Evolutionary conservation across 495 filamentous ascomycete genomes (phyloP), one percentile per base, ranked within the genome.

Genomic region (Neurospora sp.): DNA sequence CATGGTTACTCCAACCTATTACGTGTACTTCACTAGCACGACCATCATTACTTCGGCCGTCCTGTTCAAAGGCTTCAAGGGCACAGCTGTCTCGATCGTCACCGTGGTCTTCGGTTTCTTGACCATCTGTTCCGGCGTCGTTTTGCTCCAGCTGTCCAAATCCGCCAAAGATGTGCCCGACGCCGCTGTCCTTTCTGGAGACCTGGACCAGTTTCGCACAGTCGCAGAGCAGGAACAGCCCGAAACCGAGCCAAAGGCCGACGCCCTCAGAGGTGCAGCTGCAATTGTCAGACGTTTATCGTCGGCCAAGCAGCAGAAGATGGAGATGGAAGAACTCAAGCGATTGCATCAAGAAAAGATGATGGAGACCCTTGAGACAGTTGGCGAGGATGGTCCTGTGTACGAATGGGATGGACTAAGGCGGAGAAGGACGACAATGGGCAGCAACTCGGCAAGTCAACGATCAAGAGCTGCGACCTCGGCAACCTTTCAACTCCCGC

Each of bases 91-190:
- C 10, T 86, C 92, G 42, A 99, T 98, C 72, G 82, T 93, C 20
- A 97, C 95, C 4, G 91, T 98, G 14, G 91, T 98, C 59, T 87
- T 96, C 83, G 96, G 96, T 1, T 99, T 99, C 83, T 83, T 99
- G 59, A 91, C 93, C 73, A 99, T 99, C 70, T 99, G 96, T 82
- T 84, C 93, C 12, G 96, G 96, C 65, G 96, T 98, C n/a, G 90
- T 99, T n/a, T 83, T 99, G 6, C 84, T 99, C 6, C 96, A 99
- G 77, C 86, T 99, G n/a, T 97, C 96, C 69, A 99, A 98, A 78
- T 97, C 94, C 6, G 92, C 96, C 74, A 99, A 99, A 78, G 94
- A 99, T 74, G 94, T 99, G 0, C 96, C 96, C 14, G 96, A 99
- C 77, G 85, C 94, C 0, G 94, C 94, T 53, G 91, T 99, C 38